Conservation (phyloP, 352 stramenopile genomes). For the Phytophthora agathidicida region DNA sequence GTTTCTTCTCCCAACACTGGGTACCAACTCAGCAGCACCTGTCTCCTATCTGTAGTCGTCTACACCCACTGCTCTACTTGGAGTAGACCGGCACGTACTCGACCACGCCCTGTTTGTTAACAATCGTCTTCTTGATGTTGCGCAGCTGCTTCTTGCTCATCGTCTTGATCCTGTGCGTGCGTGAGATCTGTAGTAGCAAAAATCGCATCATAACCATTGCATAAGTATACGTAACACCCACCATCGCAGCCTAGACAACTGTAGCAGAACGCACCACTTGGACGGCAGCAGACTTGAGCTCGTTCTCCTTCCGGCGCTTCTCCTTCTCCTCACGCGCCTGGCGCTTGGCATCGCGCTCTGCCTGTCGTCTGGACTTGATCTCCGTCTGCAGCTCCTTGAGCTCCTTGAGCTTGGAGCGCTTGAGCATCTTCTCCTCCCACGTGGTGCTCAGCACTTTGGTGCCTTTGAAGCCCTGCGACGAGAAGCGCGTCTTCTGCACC, state of each 20-base stretch:
- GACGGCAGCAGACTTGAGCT: constrained; percentile 88
- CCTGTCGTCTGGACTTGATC: constrained; percentile 78
- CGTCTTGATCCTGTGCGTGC: constrained; percentile 88
- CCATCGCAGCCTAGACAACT: background rate
- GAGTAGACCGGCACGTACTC: constrained; percentile 89
- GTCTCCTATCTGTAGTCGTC: constrained; percentile 1
- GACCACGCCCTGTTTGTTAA: constrained; percentile 92
- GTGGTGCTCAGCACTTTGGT: constrained; percentile 85
- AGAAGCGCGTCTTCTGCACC: constrained; percentile 83
- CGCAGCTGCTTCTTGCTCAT: constrained; percentile 94
- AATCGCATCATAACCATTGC: constrained; percentile 15
- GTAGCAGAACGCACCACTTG: constrained; percentile 74
- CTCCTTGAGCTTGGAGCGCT: constrained; percentile 79
- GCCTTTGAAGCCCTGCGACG: constrained; percentile 71
- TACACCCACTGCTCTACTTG: constrained; percentile 49
- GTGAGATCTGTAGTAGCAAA: constrained; percentile 63
- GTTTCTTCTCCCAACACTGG: background rate
- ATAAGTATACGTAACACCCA: background rate
- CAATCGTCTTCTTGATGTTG: constrained; percentile 92
- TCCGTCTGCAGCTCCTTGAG: constrained; percentile 85
- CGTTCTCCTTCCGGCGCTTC: constrained; percentile 89
- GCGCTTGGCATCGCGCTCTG: constrained; percentile 76
- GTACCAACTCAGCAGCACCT: constrained; percentile 1
- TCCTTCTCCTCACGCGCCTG: constrained; percentile 85
- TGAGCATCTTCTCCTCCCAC: constrained; percentile 88